Conservation (phyloP, 2,329 filamentous ascomycete species). For the Monosporascus sp. region DNA sequence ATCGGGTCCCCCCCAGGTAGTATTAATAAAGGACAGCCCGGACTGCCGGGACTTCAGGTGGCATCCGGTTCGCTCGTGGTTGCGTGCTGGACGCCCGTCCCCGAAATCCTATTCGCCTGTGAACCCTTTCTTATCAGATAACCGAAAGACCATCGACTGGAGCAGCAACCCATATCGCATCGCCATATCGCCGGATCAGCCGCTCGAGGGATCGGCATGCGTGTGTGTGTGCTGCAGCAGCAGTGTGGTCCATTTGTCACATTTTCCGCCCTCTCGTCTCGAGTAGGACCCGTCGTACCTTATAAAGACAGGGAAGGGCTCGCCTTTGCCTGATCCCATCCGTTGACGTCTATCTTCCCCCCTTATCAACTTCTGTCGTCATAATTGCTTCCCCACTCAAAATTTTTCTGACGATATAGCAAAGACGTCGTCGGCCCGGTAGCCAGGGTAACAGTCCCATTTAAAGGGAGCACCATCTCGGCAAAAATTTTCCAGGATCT, state of each 20-base stretch:
- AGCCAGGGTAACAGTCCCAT: not conserved
- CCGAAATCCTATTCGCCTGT: conserved; percentile 22
- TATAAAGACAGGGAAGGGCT: not conserved
- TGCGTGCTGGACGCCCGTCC: conserved; percentile 11
- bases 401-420: not conserved
- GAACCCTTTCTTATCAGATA: conserved; percentile 21
- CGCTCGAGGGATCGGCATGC: not conserved
- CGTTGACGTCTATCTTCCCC: not conserved
- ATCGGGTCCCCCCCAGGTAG: too few relatives aligned
- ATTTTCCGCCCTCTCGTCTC: not conserved
- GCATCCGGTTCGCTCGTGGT: conserved; percentile 16
- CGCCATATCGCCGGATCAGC: not conserved
- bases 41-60: conserved; percentile 6
- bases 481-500: not conserved
- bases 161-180: conserved; percentile 1
- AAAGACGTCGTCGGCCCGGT: not conserved
- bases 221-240: not conserved
- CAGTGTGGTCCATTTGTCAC: not conserved
- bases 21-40: not conserved
- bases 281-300: not conserved
- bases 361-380: not conserved
- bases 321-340: not conserved
- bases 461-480: not conserved
- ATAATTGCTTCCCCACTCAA: not conserved
- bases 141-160: conserved; percentile 21